Evolutionary conservation across 208 protist species (phyloP).

Genomic region (Tritrichomonas musculus): DNA sequence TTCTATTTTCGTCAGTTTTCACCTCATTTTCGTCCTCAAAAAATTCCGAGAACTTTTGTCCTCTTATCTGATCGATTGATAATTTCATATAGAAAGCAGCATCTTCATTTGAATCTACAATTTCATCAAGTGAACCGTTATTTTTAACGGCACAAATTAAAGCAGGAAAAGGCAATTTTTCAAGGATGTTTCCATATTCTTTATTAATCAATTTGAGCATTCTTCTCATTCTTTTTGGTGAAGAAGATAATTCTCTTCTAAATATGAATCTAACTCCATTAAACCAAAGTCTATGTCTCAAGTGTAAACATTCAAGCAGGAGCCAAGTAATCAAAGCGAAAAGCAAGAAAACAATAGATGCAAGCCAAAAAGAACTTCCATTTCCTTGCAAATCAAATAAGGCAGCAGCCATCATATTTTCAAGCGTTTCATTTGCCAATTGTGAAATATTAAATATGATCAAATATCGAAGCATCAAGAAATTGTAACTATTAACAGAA

Average conservation of each 20-base stretch:
- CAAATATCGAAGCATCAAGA: not conserved
- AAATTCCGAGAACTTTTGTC: not conserved
- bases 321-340: not conserved
- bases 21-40: not conserved
- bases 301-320: not conserved
- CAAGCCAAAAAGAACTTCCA: not conserved
- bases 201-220: not conserved
- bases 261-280: not conserved
- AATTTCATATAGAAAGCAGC: not conserved
- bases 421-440: not conserved
- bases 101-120: not conserved
- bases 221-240: not conserved
- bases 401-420: not conserved
- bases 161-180: not conserved
- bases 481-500: not conserved
- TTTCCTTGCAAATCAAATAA: not conserved
- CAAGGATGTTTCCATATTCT: not conserved
- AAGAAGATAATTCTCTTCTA: not conserved
- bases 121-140: too few species aligned
- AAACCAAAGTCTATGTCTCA: not conserved
- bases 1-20: not conserved
- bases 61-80: not conserved
- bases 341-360: not conserved
- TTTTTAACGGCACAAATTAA: not conserved
- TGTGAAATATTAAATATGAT: not conserved